Conservation (phyloP, 1,284 basidiomycete species). For the Rhodotorula sp. region DNA sequence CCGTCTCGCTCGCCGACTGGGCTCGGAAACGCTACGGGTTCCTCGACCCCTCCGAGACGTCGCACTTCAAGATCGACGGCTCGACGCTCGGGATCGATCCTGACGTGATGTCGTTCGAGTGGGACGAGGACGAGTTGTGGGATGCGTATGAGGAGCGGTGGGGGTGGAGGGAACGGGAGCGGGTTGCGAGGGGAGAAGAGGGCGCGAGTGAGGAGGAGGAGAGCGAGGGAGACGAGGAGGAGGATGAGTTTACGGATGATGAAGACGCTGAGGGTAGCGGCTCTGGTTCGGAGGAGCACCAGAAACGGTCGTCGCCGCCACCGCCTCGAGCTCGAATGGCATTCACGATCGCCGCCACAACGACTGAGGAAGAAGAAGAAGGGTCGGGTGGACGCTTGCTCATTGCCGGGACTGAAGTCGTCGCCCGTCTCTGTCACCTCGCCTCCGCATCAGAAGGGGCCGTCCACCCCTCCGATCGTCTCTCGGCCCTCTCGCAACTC, state of each 20-base stretch:
- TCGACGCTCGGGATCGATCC: neutral
- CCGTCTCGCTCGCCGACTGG: neutral
- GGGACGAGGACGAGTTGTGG: slow-evolving; percentile 8
- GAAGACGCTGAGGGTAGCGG: too few relatives aligned
- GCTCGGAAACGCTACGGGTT: neutral
- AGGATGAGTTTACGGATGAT: neutral
- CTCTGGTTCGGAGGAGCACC: neutral
- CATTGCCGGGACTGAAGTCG: neutral
- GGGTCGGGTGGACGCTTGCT: too few relatives aligned
- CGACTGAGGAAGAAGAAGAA: too few relatives aligned
- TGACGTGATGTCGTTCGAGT: neutral
- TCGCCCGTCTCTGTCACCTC: neutral
- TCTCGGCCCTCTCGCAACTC: neutral
- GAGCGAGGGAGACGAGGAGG: too few relatives aligned
- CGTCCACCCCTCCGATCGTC: neutral
- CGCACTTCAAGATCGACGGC: neutral
- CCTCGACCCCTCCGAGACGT: neutral
- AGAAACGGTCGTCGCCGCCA: neutral
- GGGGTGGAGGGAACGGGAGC: neutral
- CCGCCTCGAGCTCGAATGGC: neutral
- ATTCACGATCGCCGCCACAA: neutral
- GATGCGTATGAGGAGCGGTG: neutral
- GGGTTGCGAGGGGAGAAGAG: neutral
- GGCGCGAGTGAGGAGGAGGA: neutral
- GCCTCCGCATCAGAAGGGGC: neutral